These are phyloP conservation scores for Fusarium pseudocircinatum DNA, from an alignment of 2,329 filamentous ascomycete genomes.

Conservation along the genomic window DNA sequence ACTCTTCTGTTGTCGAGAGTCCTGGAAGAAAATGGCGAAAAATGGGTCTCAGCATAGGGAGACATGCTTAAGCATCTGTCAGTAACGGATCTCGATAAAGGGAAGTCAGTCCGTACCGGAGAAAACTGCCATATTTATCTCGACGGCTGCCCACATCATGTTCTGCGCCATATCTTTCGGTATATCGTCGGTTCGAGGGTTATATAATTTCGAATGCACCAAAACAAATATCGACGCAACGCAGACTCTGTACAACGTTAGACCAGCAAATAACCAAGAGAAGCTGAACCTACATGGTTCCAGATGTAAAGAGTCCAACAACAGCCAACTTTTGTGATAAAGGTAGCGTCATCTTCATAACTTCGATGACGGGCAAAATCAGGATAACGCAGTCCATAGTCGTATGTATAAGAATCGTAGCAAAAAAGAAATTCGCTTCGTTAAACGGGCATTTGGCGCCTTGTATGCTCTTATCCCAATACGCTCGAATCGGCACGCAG, in stretches of 20 bases:
- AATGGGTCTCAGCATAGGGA: slow-evolving; percentile 19
- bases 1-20: neutral
- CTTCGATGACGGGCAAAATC: slow-evolving; percentile 17
- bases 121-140: slow-evolving; percentile 37
- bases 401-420: slow-evolving; percentile 44
- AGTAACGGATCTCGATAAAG: rapidly evolving
- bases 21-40: slow-evolving; percentile 8
- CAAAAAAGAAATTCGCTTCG: slow-evolving; percentile 46
- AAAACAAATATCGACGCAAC: slow-evolving; percentile 29
- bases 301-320: slow-evolving; percentile 15
- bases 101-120: neutral
- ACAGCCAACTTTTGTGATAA: slow-evolving; percentile 18
- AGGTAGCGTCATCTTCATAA: slow-evolving; percentile 18
- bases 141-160: slow-evolving; percentile 32
- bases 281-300: neutral
- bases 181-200: slow-evolving; percentile 19
- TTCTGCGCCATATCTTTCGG: slow-evolving; percentile 22
- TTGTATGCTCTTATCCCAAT: slow-evolving; percentile 44
- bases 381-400: slow-evolving; percentile 35
- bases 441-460: slow-evolving; percentile 43
- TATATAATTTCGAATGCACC: slow-evolving; percentile 18
- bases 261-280: rapidly evolving
- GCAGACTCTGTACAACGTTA: slow-evolving; percentile 3
- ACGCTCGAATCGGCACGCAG: slow-evolving; percentile 47
- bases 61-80: neutral